Evolutionary conservation across 78 protist genomes (phyloP).

Genomic region (Diacronema lutheri): DNA sequence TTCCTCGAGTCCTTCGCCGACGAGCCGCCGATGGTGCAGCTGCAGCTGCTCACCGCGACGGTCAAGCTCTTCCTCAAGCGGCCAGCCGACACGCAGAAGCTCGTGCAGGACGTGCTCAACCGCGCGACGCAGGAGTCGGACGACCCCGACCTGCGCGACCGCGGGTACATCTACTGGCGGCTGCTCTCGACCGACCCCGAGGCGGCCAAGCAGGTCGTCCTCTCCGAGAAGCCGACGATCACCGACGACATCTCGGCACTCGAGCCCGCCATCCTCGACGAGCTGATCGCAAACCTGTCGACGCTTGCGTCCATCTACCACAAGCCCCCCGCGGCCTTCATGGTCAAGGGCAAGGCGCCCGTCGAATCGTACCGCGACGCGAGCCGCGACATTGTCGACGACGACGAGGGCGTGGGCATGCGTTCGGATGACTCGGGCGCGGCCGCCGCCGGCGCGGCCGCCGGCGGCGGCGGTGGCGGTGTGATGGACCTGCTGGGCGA

Average conservation of each 20-base stretch:
- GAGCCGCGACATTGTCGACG: not conserved
- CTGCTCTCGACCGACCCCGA: constrained; percentile 93
- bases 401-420: not conserved
- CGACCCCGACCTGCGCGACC: constrained; percentile 98
- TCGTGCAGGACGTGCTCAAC: constrained; percentile 78
- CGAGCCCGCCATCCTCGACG: constrained; percentile 78
- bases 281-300: constrained; percentile 80
- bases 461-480: not conserved
- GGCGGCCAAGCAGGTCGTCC: constrained; percentile 83
- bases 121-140: constrained; percentile 92
- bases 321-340: constrained; percentile 83
- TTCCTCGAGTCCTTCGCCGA: constrained; percentile 88
- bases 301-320: constrained; percentile 94
- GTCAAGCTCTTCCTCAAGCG: constrained; percentile 96
- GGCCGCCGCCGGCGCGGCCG: not conserved
- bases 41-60: constrained; percentile 93
- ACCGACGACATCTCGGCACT: constrained; percentile 76
- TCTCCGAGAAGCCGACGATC: constrained; percentile 83
- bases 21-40: constrained; percentile 89
- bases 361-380: constrained; percentile 11
- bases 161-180: constrained; percentile 98
- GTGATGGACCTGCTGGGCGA: not conserved
- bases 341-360: constrained; percentile 45
- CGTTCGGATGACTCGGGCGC: not conserved
- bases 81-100: constrained; percentile 86